Base-by-base conservation (phyloP, 1,139 yeast species). In the Geotrichum europaeum region DNA sequence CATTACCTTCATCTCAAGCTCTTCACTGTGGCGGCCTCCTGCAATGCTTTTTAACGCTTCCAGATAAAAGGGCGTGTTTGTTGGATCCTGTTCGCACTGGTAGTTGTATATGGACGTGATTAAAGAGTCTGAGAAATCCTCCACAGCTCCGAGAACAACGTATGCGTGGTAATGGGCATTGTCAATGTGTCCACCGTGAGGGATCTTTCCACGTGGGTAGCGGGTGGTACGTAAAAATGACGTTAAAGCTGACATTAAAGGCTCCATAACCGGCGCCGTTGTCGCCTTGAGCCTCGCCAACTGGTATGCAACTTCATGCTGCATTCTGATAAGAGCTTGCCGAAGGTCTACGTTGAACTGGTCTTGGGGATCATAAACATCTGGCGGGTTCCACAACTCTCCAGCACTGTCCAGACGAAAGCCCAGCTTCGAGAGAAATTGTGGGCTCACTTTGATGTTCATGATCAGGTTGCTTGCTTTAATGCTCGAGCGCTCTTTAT, bases 101-200 rank as follows among this genome's bases (percentile, higher is more conserved):
- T 75, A 74, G 55, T 85, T 85, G 72, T 84, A 92, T 61, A 90
- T 82, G 54, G 79, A 78, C 43, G 83, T 80, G 13, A 91, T 78
- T 53, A 82, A 74, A 57, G 83, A 84, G 66, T 88, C 95, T 54
- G 79, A 77, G 71, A 86, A 89, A 63, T 78, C 76, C 64, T 84
- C 79, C 47, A 81, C 79, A 1, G 82, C 78, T 45, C 94, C 89
- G 25, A 92, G 76, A 52, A 53, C 58, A 30, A 55, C 50, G 15
- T 34, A 55, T 30, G 58, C 58, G 24, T 53, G 50, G 30, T 50
- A 55, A 36, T 55, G 58, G 40, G 50, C 47, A 24, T 49, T 24
- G 22, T 53, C n/a, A 49, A 55, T 40, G 15, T 24, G 15, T 12
- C 49, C 53, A n/a, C 58, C 53, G 13, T 36, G 24, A 12, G 51